A percentile compares a stretch with the other conserved stretches of the same genome.
phyloP scores from a whole-genome alignment of 257 asterid genomes.

The Asclepias syriaca region DNA sequence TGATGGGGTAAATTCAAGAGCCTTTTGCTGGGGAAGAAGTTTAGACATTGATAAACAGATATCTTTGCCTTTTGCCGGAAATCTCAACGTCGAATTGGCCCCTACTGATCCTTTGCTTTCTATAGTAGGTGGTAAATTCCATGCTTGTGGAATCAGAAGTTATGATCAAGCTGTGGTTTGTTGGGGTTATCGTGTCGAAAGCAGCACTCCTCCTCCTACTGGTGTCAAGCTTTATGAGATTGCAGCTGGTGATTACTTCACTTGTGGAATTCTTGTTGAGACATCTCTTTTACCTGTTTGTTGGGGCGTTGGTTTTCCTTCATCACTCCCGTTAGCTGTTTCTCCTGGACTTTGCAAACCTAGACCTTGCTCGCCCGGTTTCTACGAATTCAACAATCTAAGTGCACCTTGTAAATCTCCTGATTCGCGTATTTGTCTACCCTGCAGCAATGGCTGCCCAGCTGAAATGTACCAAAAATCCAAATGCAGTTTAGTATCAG shows the following conservation, averaged over 20 bases:
- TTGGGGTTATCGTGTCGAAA: slow-evolving; percentile 71
- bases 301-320: slow-evolving; percentile 75
- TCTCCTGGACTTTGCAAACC: slow-evolving; percentile 66
- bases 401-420: slow-evolving; percentile 55
- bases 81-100: slow-evolving; percentile 42
- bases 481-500: slow-evolving; percentile 44
- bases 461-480: slow-evolving; percentile 52
- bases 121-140: slow-evolving; percentile 75
- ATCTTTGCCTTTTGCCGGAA: slow-evolving; percentile 33
- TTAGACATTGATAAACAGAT: slow-evolving; percentile 49
- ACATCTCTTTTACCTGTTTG: slow-evolving; percentile 62
- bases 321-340: slow-evolving; percentile 61
- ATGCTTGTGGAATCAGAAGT: slow-evolving; percentile 77
- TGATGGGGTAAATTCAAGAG: slow-evolving; percentile 49
- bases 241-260: slow-evolving; percentile 88
- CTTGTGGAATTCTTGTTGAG: slow-evolving; percentile 74
- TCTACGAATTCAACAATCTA: slow-evolving; percentile 46
- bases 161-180: slow-evolving; percentile 65
- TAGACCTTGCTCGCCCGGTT: slow-evolving; percentile 49
- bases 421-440: slow-evolving; percentile 57
- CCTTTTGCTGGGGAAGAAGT: slow-evolving; percentile 75
- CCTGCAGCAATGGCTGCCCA: slow-evolving; percentile 71
- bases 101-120: slow-evolving; percentile 62
- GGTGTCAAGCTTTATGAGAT: slow-evolving; percentile 65
- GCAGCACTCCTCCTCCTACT: slow-evolving; percentile 67